These are phyloP conservation scores for Wallacemonas rigidus DNA, from an alignment of 208 protist genomes.

Conservation along the genomic window DNA sequence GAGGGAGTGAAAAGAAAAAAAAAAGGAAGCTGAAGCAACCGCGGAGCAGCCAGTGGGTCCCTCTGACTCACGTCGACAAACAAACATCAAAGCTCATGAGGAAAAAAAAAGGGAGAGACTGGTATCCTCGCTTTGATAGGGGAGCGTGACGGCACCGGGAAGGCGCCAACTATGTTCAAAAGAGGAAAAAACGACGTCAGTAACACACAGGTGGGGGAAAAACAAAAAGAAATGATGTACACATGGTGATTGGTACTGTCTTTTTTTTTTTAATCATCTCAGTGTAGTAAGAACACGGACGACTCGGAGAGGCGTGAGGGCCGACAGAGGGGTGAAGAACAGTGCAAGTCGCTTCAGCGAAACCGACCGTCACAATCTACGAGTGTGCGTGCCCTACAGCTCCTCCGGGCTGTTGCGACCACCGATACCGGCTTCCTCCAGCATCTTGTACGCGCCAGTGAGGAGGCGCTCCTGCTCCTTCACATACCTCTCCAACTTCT, in stretches of 20 bases:
- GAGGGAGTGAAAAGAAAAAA: slow-evolving; percentile 12
- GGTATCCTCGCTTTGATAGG: no score
- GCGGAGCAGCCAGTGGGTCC: no score
- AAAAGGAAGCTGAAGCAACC: not conserved
- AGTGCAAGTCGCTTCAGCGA: no score
- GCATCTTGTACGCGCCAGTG: slow-evolving; percentile 45
- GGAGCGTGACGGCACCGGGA: no score
- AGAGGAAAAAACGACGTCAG: slow-evolving; percentile 10
- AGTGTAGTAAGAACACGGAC: no score
- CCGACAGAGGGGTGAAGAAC: no score
- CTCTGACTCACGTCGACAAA: not conserved
- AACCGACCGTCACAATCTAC: no score
- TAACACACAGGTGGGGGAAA: slow-evolving; percentile 9
- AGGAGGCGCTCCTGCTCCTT: slow-evolving; percentile 61
- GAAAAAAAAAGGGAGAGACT: slow-evolving; percentile 1
- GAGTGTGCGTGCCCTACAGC: slow-evolving; percentile 7
- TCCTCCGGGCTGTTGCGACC: slow-evolving; percentile 19
- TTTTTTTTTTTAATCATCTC: no score
- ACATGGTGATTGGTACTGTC: not conserved
- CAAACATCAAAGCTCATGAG: slow-evolving; percentile 3
- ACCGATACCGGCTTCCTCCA: slow-evolving; percentile 43
- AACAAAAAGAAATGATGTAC: slow-evolving; percentile 13
- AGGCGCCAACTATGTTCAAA: not conserved
- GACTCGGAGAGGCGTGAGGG: no score
- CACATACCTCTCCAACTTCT: slow-evolving; percentile 56